Percentiles rank a stretch among this genome's conserved stretches.
Evolutionary conservation across 768 basidiomycete genomes (phyloP).

Genomic region (Boletus subcaerulescens): DNA sequence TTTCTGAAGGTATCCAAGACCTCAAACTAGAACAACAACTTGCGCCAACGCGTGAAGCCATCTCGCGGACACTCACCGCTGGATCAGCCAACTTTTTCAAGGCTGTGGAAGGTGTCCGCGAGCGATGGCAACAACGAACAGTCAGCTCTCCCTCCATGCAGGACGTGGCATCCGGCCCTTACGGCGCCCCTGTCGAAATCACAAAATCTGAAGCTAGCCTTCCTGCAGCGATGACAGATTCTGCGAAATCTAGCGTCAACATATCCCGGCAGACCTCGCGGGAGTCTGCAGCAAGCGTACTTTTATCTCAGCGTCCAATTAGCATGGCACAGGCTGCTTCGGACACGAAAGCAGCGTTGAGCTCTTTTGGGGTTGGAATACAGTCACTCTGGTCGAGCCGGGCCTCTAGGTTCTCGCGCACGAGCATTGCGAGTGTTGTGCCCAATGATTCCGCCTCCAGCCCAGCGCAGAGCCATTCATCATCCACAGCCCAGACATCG

Average conservation of each 20-base stretch:
- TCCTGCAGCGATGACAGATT: slow-evolving; percentile 7
- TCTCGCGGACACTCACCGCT: slow-evolving; percentile 67
- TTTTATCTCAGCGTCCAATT: slow-evolving; percentile 19
- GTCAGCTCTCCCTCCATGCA: slow-evolving; percentile 25
- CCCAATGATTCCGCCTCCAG: slow-evolving; percentile 24
- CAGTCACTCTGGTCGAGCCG: slow-evolving; percentile 47
- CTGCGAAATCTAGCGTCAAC: slow-evolving; percentile 13
- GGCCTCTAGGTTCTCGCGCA: slow-evolving; percentile 38
- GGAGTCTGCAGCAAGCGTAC: slow-evolving; percentile 19
- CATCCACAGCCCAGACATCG: slow-evolving; percentile 6
- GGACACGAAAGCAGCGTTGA: slow-evolving; percentile 35
- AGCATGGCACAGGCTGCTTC: slow-evolving; percentile 33
- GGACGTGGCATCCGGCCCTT: slow-evolving; percentile 18
- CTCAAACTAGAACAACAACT: slow-evolving; percentile 90
- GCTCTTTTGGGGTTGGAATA: slow-evolving; percentile 43
- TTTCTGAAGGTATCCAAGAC: slow-evolving; percentile 93
- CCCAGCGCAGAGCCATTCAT: background rate
- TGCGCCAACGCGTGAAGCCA: slow-evolving; percentile 89
- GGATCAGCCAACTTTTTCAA: slow-evolving; percentile 84
- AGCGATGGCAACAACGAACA: slow-evolving; percentile 56
- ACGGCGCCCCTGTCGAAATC: slow-evolving; percentile 27
- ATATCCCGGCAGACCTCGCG: slow-evolving; percentile 23
- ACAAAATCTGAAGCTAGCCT: slow-evolving; percentile 27
- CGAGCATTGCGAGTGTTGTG: slow-evolving; percentile 23
- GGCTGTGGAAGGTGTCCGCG: slow-evolving; percentile 86